Base-by-base conservation (phyloP, 495 filamentous ascomycete species). In the Penicillium macrosclerotiorum region DNA sequence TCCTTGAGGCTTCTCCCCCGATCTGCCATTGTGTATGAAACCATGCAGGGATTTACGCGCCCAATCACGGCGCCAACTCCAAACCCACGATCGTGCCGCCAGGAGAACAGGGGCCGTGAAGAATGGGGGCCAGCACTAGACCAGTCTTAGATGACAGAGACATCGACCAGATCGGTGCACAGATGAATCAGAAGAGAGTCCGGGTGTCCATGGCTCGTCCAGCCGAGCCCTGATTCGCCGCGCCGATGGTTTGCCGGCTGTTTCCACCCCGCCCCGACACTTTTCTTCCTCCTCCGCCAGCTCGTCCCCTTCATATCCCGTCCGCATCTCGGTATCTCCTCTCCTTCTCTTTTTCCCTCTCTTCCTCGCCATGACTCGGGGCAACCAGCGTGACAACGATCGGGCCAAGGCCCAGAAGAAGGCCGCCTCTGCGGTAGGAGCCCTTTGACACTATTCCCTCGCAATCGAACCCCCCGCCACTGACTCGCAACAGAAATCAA, bases 331-430 rank as follows among this genome's bases (percentile, higher is more conserved):
- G 30, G 14, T 9, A 3, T 22, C 16, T 43, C 20, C 6, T 33
- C 16, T 37, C 1, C 3, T 42, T 29, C 6, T 35, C 26, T 30
- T 45, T 8, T 25, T 24, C 24, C 26, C 16, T 17, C 16, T 42
- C 47, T 41, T 37, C 14, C 64, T n/a, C 22, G 78, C 63, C 25
- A 96, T 96, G 90, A 82, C 90, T 46, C 87, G 90, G 63, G 90
- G 90, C 52, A 96, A 96, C 63, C 90, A 96, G 76, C 82, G 90
- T 60, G 90, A 95, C 42, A 87, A 86, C 67, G 88, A 85, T 59
- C 86, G 90, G 47, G 85, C 87, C 68, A 90, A 89, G 69, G 84
- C 76, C 58, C 78, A 80, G 63, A 89, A 91, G 75, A 80, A 81
- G 61, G 60, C 72, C 37, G 70, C 76, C 22, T 50, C 60, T 17